Conservation (phyloP, 208 protist genomes). For the Trypanosoma avium region DNA sequence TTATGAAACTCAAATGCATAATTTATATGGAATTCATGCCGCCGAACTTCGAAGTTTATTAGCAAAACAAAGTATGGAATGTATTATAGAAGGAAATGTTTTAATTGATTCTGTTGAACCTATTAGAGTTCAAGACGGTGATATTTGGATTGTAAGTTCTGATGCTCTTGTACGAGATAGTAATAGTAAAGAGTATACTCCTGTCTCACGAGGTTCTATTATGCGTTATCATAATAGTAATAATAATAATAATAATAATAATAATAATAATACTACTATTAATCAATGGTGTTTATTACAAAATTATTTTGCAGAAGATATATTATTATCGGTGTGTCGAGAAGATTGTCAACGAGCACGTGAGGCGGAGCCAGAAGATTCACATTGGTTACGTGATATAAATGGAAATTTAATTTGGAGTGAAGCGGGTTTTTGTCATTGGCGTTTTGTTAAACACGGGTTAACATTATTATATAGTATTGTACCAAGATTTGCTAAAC, state of each 20-base stretch:
- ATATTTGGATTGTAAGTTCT: slow-evolving; percentile 14
- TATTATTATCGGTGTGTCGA: slow-evolving; percentile 56
- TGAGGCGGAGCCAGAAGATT: slow-evolving; percentile 34
- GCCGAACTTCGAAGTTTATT: slow-evolving; percentile 46
- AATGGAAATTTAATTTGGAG: neutral
- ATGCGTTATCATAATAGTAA: neutral
- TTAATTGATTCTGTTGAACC: slow-evolving; percentile 26
- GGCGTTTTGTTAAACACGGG: neutral
- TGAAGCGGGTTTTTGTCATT: neutral
- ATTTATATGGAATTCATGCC: slow-evolving; percentile 34
- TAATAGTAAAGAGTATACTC: neutral
- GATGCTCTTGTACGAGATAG: slow-evolving; percentile 9
- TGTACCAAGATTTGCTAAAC: slow-evolving; percentile 1
- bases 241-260: too few relatives aligned
- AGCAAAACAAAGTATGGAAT: slow-evolving; percentile 37
- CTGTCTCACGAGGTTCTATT: neutral
- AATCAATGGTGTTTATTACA: neutral
- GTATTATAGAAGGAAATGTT: slow-evolving; percentile 40
- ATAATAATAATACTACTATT: too few relatives aligned
- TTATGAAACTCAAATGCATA: slow-evolving; percentile 29
- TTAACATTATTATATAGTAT: neutral
- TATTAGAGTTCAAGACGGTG: neutral
- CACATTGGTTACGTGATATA: slow-evolving; percentile 43
- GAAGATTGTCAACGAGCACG: slow-evolving; percentile 42
- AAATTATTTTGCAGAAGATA: slow-evolving; percentile 47